Base-by-base conservation (phyloP, 257 asterid genomes). In the Anisodus tanguticus region DNA sequence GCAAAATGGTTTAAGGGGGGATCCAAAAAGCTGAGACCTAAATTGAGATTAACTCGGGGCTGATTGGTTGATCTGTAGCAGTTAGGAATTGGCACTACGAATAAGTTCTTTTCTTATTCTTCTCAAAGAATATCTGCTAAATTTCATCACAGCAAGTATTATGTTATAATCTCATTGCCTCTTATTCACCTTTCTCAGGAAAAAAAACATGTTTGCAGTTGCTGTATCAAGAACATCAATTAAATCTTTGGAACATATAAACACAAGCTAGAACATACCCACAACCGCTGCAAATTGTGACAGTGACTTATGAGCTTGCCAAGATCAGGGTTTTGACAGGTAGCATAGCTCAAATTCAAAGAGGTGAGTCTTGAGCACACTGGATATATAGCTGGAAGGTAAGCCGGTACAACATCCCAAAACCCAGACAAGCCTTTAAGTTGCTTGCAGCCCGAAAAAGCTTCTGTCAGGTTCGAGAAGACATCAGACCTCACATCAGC, bases 391-490 rank as follows among this genome's bases (percentile, higher is more conserved):
- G 98, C 97, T 6, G 98, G 97, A 82, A 97, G 92, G 88, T 93
- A 95, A 37, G 93, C 93, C n/a, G 98, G 97, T 67, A 91, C 93
- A 49, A 87, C 95, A 59, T 95, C 98, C 99, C 98, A 93, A 81
- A 97, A 94, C 26, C 99, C 99, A 1, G 99, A 97, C 87, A 97
- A 83, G 78, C 90, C 93, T 83, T 88, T 89, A 41, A 97, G 95
- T 67, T 91, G 90, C 90, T 95, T 95, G 87, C 98, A 97, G 76
- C 62, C 86, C 8, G 93, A 88, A 79, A 95, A 93, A 58, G 97
- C 98, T 59, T 92, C 95, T 12, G 91, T 79, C 68, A 95, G 84
- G 83, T 83, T 92, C 0, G 95, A 88, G 85, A 89, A 92, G 47
- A 89, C 83, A 83, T 93, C 93, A 0, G 89, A 69, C 16, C 92